Conservation (phyloP, 257 asterid genomes). For the Nicotiana tomentosiformis region DNA sequence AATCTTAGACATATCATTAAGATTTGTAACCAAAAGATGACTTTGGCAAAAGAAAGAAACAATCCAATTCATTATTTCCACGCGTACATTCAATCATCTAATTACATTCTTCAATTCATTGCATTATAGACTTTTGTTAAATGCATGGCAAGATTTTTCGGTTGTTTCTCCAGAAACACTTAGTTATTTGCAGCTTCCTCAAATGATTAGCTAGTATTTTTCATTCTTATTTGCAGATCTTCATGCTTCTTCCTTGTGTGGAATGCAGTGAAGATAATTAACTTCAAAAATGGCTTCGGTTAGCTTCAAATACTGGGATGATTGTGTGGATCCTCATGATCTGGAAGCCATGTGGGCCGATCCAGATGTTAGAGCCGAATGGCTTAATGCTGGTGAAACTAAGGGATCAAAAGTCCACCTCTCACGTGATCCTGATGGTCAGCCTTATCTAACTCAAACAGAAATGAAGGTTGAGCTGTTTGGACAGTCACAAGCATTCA, state of each 20-base stretch:
- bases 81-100: too few species aligned
- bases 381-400: constrained; percentile 82
- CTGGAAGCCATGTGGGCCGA: constrained; percentile 83
- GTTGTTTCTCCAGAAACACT: neutral
- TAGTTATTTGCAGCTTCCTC: neutral
- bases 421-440: constrained; percentile 96
- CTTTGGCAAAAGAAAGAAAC: neutral
- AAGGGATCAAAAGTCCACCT: constrained; percentile 77
- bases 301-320: constrained; percentile 91
- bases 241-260: neutral
- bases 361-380: constrained; percentile 71
- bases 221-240: neutral
- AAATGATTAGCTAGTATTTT: neutral
- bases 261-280: neutral
- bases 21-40: neutral
- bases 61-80: too few species aligned
- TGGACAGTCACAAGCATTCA: neutral
- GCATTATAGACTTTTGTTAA: neutral
- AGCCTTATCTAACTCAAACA: constrained; percentile 78
- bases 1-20: neutral
- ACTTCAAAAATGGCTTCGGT: constrained; percentile 38
- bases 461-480: constrained; percentile 72
- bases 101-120: too few species aligned
- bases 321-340: constrained; percentile 75
- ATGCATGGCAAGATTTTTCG: neutral